These are phyloP conservation scores for Penicillium brasilianum DNA, from an alignment of 2,329 filamentous ascomycete genomes.

Conservation along the genomic window DNA sequence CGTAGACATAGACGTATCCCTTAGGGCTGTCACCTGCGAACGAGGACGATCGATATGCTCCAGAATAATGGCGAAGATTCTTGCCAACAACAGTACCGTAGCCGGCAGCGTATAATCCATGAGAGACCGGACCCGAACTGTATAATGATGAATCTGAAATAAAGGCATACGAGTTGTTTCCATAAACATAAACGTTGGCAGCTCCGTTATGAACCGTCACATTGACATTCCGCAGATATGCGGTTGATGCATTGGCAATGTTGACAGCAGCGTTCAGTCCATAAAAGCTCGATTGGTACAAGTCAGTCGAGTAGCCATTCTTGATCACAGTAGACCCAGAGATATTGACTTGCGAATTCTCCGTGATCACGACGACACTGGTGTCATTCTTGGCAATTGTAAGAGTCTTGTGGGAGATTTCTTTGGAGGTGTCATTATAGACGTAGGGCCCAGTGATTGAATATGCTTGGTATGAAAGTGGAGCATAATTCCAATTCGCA, in stretches of 20 bases:
- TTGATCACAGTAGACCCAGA: conserved; percentile 10
- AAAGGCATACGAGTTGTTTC: conserved; percentile 11
- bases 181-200: conserved; percentile 12
- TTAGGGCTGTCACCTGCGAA: conserved; percentile 15
- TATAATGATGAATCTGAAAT: background rate
- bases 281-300: conserved; percentile 17
- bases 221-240: conserved; percentile 7
- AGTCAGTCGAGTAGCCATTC: conserved; percentile 8
- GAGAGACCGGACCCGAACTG: conserved; percentile 11
- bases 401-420: conserved; percentile 10
- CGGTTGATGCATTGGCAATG: conserved; percentile 9
- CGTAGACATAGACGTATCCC: conserved; percentile 13
- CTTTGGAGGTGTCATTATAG: conserved; percentile 1
- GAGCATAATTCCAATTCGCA: conserved; percentile 9
- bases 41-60: conserved; percentile 11
- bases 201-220: conserved; percentile 16
- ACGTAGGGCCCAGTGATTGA: conserved; percentile 4
- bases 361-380: conserved; percentile 13
- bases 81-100: conserved; percentile 9
- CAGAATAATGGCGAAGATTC: conserved; percentile 13
- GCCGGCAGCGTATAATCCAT: conserved; percentile 11
- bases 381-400: conserved; percentile 10
- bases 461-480: conserved; percentile 8
- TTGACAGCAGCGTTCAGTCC: conserved; percentile 15
- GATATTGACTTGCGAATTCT: conserved; percentile 9